A percentile compares a stretch with the other conserved stretches of the same genome.
Conservation (phyloP, 306 rosid genomes). For the Pterocarpus macrocarpus region DNA sequence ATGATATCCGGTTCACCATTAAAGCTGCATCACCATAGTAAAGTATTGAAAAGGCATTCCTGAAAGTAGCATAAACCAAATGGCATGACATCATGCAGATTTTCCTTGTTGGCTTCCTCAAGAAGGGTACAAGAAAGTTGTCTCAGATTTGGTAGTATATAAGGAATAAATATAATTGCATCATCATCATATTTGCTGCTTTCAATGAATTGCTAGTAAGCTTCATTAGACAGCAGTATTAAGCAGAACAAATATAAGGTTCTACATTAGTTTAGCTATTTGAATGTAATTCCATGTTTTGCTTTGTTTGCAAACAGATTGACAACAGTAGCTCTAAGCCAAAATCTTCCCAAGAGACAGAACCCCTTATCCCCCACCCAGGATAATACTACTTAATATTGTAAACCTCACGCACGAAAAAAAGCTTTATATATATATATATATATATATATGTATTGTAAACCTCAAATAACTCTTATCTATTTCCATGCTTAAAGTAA, state of each 20-base stretch:
- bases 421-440: no score
- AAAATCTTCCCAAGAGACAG: background rate
- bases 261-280: constrained; percentile 3
- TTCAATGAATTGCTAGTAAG: constrained; percentile 14
- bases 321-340: constrained; percentile 3
- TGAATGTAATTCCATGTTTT: background rate
- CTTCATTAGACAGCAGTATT: background rate
- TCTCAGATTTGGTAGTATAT: background rate
- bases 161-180: background rate
- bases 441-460: no score
- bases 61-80: constrained; percentile 70
- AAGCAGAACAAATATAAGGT: background rate
- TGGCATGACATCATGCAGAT: constrained; percentile 58
- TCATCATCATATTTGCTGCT: constrained; percentile 30
- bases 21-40: constrained; percentile 93
- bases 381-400: background rate
- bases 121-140: constrained; percentile 24
- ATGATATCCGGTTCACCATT: constrained; percentile 91
- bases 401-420: no score
- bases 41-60: constrained; percentile 81
- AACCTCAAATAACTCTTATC: background rate
- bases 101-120: constrained; percentile 36
- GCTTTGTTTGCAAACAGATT: constrained; percentile 6
- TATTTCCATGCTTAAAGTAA: background rate
- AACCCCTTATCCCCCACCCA: background rate